Evolutionary conservation across 257 asterid genomes (phyloP).

Genomic region (Anisodus acutangulus): DNA sequence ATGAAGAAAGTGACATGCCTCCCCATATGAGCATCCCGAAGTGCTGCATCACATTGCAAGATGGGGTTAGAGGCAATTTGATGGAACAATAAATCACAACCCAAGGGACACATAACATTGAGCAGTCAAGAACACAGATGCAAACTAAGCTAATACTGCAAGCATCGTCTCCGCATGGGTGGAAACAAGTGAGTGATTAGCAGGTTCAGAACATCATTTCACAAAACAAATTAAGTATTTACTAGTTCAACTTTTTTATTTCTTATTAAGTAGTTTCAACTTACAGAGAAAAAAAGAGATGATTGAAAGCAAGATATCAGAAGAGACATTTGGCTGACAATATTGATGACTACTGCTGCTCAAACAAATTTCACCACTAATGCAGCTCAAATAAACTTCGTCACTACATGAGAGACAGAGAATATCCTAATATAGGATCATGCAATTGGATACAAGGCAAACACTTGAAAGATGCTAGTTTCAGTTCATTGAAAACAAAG

Average conservation of each 20-base stretch:
- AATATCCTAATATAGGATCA: background rate
- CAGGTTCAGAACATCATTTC: background rate
- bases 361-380: background rate
- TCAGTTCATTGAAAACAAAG: background rate
- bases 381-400: background rate
- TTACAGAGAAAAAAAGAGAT: background rate
- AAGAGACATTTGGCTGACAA: background rate
- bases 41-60: constrained; percentile 52
- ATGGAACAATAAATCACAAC: background rate
- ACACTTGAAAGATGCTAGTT: background rate
- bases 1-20: constrained; percentile 92
- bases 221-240: background rate
- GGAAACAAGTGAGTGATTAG: background rate
- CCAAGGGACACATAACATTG: background rate
- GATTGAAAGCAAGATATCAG: background rate
- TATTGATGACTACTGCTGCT: background rate
- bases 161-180: background rate
- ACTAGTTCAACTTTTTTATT: background rate
- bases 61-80: background rate
- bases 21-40: constrained; percentile 71
- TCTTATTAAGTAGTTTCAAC: background rate
- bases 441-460: background rate
- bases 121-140: background rate
- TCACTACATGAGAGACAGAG: background rate
- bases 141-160: background rate